Evolutionary conservation across 2,329 filamentous ascomycete genomes (phyloP).

Genomic region (Huntiella bhutanensis): DNA sequence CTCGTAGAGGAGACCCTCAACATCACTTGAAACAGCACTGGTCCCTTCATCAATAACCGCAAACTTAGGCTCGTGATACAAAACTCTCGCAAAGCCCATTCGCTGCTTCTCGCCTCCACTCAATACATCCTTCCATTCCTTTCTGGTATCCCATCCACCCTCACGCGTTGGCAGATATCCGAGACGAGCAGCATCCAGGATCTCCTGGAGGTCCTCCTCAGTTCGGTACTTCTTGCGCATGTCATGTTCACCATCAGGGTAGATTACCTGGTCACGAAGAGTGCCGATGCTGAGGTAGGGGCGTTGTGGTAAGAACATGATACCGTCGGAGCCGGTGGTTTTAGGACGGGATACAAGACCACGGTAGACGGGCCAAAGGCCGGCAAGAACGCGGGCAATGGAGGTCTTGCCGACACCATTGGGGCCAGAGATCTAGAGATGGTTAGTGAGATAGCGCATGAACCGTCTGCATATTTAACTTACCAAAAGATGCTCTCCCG

Average conservation of each 20-base stretch:
- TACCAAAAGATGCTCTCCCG: slow-evolving; percentile 72
- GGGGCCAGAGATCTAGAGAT: slow-evolving; percentile 56
- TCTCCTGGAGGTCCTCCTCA: slow-evolving; percentile 54
- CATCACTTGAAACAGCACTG: slow-evolving; percentile 80
- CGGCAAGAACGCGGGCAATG: slow-evolving; percentile 71
- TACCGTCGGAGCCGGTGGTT: slow-evolving; percentile 62
- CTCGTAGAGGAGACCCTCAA: slow-evolving; percentile 87
- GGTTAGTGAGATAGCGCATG: too few relatives aligned
- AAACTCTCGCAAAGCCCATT: slow-evolving; percentile 70
- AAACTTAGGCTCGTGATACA: slow-evolving; percentile 91
- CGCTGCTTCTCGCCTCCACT: slow-evolving; percentile 94
- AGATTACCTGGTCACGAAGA: slow-evolving; percentile 90
- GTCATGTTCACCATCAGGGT: slow-evolving; percentile 83
- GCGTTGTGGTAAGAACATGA: slow-evolving; percentile 95
- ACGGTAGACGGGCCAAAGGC: slow-evolving; percentile 89
- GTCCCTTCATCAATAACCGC: slow-evolving; percentile 93
- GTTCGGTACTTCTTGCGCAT: slow-evolving; percentile 67
- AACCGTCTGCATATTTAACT: slow-evolving; percentile 13
- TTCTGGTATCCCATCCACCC: slow-evolving; percentile 88
- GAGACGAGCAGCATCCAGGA: slow-evolving; percentile 67
- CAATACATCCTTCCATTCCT: slow-evolving; percentile 98
- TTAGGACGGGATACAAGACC: slow-evolving; percentile 80
- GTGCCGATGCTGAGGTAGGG: slow-evolving; percentile 87
- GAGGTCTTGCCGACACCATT: slow-evolving; percentile 91
- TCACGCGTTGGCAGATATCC: slow-evolving; percentile 83